Conservation (phyloP, 176 grass and related monocot species). For the Oropetium thomaeum region DNA sequence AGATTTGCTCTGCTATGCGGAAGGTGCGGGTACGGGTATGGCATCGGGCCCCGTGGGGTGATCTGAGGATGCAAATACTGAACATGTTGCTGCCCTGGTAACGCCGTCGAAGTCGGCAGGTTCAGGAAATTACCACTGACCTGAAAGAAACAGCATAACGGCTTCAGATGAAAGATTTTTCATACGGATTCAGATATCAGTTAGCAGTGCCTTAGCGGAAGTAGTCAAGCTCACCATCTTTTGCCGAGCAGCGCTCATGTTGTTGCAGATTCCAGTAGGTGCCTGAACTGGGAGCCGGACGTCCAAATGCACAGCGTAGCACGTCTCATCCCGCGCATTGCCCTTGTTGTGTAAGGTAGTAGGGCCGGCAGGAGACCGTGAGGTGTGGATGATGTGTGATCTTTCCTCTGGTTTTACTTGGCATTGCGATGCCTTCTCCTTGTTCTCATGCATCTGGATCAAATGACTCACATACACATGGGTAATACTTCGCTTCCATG, state of each 20-base stretch:
- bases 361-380: background rate
- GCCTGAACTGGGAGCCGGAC: background rate
- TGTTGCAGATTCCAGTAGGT: background rate
- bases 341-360: slow-evolving; percentile 17
- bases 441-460: slow-evolving; percentile 50
- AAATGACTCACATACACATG: slow-evolving; percentile 61
- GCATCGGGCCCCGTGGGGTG: background rate
- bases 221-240: slow-evolving; percentile 25
- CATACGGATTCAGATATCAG: background rate
- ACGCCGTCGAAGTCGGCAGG: background rate
- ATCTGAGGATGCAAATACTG: slow-evolving; percentile 50
- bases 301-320: background rate
- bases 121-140: slow-evolving; percentile 16
- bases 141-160: slow-evolving; percentile 27
- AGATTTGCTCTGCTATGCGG: slow-evolving; percentile 34
- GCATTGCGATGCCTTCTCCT: slow-evolving; percentile 37
- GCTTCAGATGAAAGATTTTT: background rate
- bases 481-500: slow-evolving; percentile 52
- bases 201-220: background rate
- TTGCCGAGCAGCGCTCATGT: background rate
- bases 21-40: slow-evolving; percentile 28
- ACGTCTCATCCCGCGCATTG: background rate
- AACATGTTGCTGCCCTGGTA: slow-evolving; percentile 24
- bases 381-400: background rate
- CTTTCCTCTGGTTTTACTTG: slow-evolving; percentile 23